Evolutionary conservation across 1,284 basidiomycete genomes (phyloP), one percentile per base, ranked within the genome.

Genomic region (Cystobasidium slooffiae): DNA sequence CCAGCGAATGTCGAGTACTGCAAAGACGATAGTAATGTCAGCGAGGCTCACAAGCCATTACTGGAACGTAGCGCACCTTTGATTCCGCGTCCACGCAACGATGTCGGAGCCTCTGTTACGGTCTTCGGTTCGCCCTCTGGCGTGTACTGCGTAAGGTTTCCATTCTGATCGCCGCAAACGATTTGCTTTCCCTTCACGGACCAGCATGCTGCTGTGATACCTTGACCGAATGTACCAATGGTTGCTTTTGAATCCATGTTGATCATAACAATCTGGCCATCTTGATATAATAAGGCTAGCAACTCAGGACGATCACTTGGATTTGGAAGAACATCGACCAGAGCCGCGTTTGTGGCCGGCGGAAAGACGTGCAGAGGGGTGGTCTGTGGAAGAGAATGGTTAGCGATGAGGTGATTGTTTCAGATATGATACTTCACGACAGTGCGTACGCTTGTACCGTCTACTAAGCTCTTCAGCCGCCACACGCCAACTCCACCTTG

Each of bases 121-220:
- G 84, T 83, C 78, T 87, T 87, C 18, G 80, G 78, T 14, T 81
- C 80, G 3, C 86, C 86, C 43, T 86, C 84, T 3, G 86, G 86
- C 1, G 85, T 84, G 76, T 84, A 83, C 76, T 87, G 86, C 4
- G 82, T 79, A 37, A 87, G 78, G 52, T 79, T 80, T 31, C 86
- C 86, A 3, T 80, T 74, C 0, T 79, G 76, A 1, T 82, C 81
- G 14, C 86, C 86, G 5, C 85, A 79, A 2, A 84, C 84, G n/a
- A 87, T 79, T 78, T 87, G 86, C 80, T 87, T 87, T 55, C 86
- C 86, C 77, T 85, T 86, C 31, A 84, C 84, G 1, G 85, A 86
- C 86, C 86, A 87, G 77, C 83, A 84, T 1, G 83, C 83, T 74
- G 78, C 51, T 70, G 79, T 77, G 53, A 78, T 49, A 58, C 75